Conservation (phyloP, 75 land plant species). For the Cupressus sempervirens region DNA sequence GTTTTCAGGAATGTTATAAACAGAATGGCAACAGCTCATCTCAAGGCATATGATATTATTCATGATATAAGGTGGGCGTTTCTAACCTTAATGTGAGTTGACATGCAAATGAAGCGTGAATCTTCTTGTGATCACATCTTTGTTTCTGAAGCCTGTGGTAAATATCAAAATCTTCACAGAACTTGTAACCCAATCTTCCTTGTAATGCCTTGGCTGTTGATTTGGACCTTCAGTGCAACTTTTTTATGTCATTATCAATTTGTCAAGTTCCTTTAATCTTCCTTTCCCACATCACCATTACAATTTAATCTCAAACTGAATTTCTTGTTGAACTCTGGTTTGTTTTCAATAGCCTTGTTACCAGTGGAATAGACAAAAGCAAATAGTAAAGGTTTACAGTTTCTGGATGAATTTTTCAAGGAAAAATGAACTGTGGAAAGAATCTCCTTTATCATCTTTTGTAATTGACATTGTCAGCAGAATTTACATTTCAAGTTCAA, state of each 20-base stretch:
- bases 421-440: background rate
- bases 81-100: background rate
- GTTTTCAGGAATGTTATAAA: slow-evolving; percentile 73
- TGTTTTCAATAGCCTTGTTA: background rate
- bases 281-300: background rate
- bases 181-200: background rate
- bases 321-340: background rate
- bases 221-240: background rate
- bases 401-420: background rate
- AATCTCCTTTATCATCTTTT: background rate
- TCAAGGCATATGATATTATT: slow-evolving; percentile 88
- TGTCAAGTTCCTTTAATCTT: background rate
- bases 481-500: background rate
- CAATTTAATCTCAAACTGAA: background rate
- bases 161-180: background rate
- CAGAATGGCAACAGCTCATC: slow-evolving; percentile 78
- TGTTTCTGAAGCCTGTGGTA: background rate
- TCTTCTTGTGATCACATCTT: background rate
- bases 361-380: background rate
- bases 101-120: background rate
- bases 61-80: slow-evolving; percentile 62
- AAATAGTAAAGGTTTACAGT: background rate
- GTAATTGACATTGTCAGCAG: background rate
- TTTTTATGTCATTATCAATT: background rate
- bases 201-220: background rate